Base-by-base conservation (phyloP, 352 stramenopile species). In the Phytophthora vignae region DNA sequence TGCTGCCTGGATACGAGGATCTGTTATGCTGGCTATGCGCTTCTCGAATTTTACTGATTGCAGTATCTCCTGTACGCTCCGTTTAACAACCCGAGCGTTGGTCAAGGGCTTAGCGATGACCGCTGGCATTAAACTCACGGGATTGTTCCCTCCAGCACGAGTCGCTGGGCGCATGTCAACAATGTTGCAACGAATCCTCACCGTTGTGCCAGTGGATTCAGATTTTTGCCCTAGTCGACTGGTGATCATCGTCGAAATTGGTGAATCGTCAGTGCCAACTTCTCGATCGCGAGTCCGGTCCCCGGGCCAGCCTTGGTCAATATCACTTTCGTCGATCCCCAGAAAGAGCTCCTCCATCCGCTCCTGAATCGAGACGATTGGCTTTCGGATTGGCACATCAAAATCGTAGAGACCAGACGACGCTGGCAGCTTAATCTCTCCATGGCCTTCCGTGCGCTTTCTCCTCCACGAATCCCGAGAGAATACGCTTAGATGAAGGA, bases 41-140 rank as follows among this genome's bases (percentile, higher is more conserved):
- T 89, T 88, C 27, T 84, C 77, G 6, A 83, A 53, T 17, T 84
- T 81, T 4, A 90, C 75, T 0, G 81, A 76, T 49, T 86, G 81
- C 22, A 94, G 27, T 36, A 91, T 94, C 65, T 94, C 86, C 19
- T 94, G 79, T 2, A 94, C 86, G 11, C 84, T 92, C 56, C 86
- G 82, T 59, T 94, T 92, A 21, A 92, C 68, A n/a, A 90, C 62
- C 0, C 61, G 74, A 4, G 55, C 59, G 49, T 44, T 69, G 9
- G 7, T 3, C 12, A 48, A 27, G 5, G 68, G 25, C 69, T 52
- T n/a, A 46, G 15, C 31, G 22, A 49, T 52, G 25, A 19, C 12
- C 54, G 46, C 21, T 27, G 31, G 31, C 4, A 29, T 36, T 42
- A 46, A 6, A 33, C 44, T 55, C 12, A 4, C 38, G 25, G 50